These are phyloP conservation scores for Epichloe sibirici DNA, from an alignment of 2,329 filamentous ascomycete species.

Conservation along the genomic window DNA sequence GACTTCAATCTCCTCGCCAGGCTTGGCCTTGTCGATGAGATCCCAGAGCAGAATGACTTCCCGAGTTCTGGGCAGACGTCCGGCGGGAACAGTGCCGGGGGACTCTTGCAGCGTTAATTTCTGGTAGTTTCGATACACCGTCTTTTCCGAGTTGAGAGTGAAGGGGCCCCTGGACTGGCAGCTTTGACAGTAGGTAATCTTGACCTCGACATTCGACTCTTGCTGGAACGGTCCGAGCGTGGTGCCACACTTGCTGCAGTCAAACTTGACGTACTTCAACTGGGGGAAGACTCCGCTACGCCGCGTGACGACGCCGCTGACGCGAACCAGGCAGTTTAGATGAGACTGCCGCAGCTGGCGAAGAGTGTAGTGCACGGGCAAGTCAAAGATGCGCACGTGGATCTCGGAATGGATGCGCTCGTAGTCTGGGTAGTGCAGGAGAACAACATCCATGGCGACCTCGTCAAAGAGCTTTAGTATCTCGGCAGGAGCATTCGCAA, in stretches of 20 bases:
- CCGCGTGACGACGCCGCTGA: constrained; percentile 89
- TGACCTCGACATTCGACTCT: constrained; percentile 92
- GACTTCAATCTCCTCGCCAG: constrained; percentile 93
- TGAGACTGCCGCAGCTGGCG: constrained; percentile 91
- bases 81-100: constrained; percentile 89
- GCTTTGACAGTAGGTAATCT: constrained; percentile 90
- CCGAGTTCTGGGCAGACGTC: constrained; percentile 80
- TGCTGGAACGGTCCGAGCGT: constrained; percentile 95
- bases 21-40: constrained; percentile 91
- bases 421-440: constrained; percentile 95
- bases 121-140: constrained; percentile 96
- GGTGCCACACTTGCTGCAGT: constrained; percentile 84
- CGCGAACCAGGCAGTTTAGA: constrained; percentile 87
- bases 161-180: constrained; percentile 94
- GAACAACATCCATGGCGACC: constrained; percentile 89
- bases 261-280: constrained; percentile 96
- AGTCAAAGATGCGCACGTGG: constrained; percentile 89
- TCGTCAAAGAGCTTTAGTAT: constrained; percentile 94
- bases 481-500: constrained; percentile 91
- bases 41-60: constrained; percentile 96
- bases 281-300: constrained; percentile 97
- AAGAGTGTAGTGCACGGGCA: constrained; percentile 89
- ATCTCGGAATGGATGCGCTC: constrained; percentile 96
- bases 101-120: constrained; percentile 96
- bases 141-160: constrained; percentile 92